Evolutionary conservation across 73 alveolate genomes (phyloP).

Genomic region (Blepharisma japonicum): DNA sequence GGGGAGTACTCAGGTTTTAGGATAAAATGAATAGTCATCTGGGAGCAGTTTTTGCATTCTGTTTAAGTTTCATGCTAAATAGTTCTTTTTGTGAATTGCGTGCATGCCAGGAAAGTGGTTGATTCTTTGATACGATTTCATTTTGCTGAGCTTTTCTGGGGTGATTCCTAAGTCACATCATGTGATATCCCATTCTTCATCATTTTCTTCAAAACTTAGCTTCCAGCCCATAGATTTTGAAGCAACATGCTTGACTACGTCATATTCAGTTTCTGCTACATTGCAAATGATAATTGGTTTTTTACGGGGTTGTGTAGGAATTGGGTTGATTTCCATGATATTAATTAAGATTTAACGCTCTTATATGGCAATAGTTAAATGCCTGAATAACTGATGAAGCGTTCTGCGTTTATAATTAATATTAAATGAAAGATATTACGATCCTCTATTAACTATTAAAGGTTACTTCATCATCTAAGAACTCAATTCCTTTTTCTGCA

Average conservation of each 20-base stretch:
- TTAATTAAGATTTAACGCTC: too few relatives aligned
- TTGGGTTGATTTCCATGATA: too few relatives aligned
- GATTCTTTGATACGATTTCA: conserved; percentile 33
- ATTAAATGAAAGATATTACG: too few relatives aligned
- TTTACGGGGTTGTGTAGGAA: background rate
- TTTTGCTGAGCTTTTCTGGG: conserved; percentile 12
- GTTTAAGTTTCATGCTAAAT: conserved; percentile 41
- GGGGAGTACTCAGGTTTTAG: conserved; percentile 50
- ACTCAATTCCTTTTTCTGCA: conserved; percentile 80
- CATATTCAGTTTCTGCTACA: conserved; percentile 26
- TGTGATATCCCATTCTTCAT: conserved; percentile 27
- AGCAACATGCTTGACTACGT: conserved; percentile 26
- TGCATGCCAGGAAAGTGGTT: conserved; percentile 56
- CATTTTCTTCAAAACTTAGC: conserved; percentile 6
- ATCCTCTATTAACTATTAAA: background rate
- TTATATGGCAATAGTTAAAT: too few relatives aligned
- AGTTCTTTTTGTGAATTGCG: conserved; percentile 26
- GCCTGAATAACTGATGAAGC: too few relatives aligned
- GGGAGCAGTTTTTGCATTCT: conserved; percentile 29
- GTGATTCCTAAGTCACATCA: conserved; percentile 17
- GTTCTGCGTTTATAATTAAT: too few relatives aligned
- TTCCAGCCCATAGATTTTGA: conserved; percentile 2
- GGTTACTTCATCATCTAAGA: conserved; percentile 70
- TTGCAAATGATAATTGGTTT: conserved; percentile 27
- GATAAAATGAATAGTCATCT: conserved; percentile 47